A percentile compares a stretch with the other conserved stretches of the same genome.
These are phyloP conservation scores for Aspergillus quadricinctus DNA, from an alignment of 2,329 filamentous ascomycete species.

Conservation along the genomic window DNA sequence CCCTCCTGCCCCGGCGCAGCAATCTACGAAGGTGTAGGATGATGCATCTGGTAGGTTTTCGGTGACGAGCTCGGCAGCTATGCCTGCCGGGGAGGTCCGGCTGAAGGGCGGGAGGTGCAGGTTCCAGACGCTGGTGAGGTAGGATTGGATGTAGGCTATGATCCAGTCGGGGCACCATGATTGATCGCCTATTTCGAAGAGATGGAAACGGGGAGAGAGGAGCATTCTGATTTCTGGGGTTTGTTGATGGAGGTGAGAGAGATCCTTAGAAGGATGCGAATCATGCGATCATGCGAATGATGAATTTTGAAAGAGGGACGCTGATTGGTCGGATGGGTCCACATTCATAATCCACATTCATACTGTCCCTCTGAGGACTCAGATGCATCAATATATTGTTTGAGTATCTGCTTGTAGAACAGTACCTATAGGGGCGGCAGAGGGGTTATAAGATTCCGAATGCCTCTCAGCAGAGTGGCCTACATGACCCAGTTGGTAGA, in stretches of 20 bases:
- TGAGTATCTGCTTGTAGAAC: no score
- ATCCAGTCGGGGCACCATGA: conserved; percentile 62
- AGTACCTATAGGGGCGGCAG: no score
- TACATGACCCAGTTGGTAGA: no score
- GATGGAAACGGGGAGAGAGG: conserved; percentile 39
- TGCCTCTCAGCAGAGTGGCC: no score
- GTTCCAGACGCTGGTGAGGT: conserved; percentile 22
- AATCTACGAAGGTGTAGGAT: conserved; percentile 65
- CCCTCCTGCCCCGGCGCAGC: conserved; percentile 70
- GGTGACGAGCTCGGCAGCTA: conserved; percentile 12
- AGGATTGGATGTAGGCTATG: conserved; percentile 45
- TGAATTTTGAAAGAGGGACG: not conserved
- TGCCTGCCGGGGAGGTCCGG: conserved; percentile 10
- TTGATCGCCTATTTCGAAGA: conserved; percentile 66
- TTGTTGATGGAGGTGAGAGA: no score
- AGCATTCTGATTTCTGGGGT: not conserved
- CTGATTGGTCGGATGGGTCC: not conserved
- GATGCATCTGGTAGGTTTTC: conserved; percentile 43
- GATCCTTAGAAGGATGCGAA: no score
- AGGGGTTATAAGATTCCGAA: no score
- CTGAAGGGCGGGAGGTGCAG: conserved; percentile 14
- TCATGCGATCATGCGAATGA: no score
- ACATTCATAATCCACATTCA: no score
- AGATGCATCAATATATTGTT: no score
- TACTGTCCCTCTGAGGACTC: no score